Evolutionary conservation across 2,329 filamentous ascomycete species (phyloP), one percentile per base, ranked within the genome.

Genomic region (Pyricularia sp.): DNA sequence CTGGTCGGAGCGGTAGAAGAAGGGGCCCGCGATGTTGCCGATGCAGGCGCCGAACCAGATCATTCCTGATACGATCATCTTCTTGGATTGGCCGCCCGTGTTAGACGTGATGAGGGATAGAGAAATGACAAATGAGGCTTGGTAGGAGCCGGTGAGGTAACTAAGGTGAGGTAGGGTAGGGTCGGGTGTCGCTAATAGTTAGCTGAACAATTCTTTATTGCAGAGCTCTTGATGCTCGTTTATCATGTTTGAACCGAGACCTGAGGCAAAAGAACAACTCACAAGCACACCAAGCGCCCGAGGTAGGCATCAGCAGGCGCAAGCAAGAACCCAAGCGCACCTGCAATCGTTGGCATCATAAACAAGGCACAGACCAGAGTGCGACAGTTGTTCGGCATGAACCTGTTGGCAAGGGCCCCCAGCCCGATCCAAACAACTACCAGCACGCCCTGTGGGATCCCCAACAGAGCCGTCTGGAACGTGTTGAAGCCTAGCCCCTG

Each of bases 21-120:
- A 88, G 0, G 88, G 88, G 0, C 86, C 84, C 4, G 81, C 83
- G 61, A 89, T 87, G 72, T 89, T 89, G 5, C 86, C 87, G 1
- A 84, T 81, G 72, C 86, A 88, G 69, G 85, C 85, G 0, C 85
- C 86, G 11, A 89, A 79, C 77, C 87, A 88, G 2, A 88, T 79
- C 69, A 87, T 82, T 1, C 84, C 86, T 26, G 87, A 88, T n/a
- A 86, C 86, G 30, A 88, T 84, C 64, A 89, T 86, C 74, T 90
- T 88, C 74, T 89, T 89, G 1, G 86, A 87, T 71, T 88, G 85
- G 0, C 86, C 86, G 0, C 79, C 81, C 0, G 81, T 82, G 72
- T 86, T 85, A 55, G 81, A 81, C 0, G 82, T 83, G 61, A 81
- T 81, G 69, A 85, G 79, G 0, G 80, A 81, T 0, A 85, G 76